Conservation (phyloP, 805 yeast genomes). For the Huiozyma naganishii region DNA sequence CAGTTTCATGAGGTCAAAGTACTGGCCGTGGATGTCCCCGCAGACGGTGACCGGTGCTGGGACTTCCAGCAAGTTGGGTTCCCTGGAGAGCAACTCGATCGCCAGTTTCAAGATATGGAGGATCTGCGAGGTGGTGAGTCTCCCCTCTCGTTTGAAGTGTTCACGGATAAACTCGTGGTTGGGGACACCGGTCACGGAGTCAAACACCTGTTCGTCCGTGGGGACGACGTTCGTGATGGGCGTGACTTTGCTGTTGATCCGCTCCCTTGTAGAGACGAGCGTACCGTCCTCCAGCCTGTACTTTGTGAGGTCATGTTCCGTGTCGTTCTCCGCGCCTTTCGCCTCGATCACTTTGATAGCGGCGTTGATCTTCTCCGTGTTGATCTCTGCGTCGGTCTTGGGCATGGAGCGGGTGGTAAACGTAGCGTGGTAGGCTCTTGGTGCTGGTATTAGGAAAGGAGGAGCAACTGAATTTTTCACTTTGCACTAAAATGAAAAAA, state of each 20-base stretch:
- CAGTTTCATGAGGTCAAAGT: slow-evolving; percentile 76
- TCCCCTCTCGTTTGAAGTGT: slow-evolving; percentile 75
- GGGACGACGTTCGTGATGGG: slow-evolving; percentile 63
- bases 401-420: neutral
- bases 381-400: slow-evolving; percentile 30
- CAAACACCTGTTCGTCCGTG: slow-evolving; percentile 55
- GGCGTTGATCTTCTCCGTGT: slow-evolving; percentile 49
- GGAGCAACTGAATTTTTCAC: no score
- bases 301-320: slow-evolving; percentile 26
- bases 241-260: slow-evolving; percentile 42
- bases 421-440: neutral
- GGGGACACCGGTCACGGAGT: slow-evolving; percentile 49
- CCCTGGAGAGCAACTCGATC: slow-evolving; percentile 48
- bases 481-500: no score
- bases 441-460: neutral
- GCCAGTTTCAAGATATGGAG: slow-evolving; percentile 55
- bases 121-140: slow-evolving; percentile 63
- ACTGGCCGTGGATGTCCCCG: slow-evolving; percentile 97
- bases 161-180: slow-evolving; percentile 57
- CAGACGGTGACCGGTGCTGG: slow-evolving; percentile 93
- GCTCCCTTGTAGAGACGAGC: slow-evolving; percentile 36
- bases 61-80: slow-evolving; percentile 70
- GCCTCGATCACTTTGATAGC: slow-evolving; percentile 51
- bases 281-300: slow-evolving; percentile 44
- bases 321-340: slow-evolving; percentile 22